A percentile compares a stretch with the other conserved stretches of the same genome.
Evolutionary conservation across 176 grass and related monocot species (phyloP).

Genomic region (Chloris gayana): DNA sequence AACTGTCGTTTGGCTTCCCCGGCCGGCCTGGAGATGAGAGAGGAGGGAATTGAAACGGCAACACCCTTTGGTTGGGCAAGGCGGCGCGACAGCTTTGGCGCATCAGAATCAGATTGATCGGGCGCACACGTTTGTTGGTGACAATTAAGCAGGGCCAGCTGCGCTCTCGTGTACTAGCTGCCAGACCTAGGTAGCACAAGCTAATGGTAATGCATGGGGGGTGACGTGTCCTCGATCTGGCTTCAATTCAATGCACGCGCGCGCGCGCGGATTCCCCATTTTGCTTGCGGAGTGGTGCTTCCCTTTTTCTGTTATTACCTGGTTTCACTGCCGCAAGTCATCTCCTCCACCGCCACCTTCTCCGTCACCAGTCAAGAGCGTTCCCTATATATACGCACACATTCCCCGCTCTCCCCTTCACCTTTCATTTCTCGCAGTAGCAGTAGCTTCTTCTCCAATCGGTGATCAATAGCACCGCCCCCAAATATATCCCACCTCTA

Average conservation of each 20-base stretch:
- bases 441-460: background rate
- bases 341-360: conserved; percentile 32
- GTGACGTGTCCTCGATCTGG: background rate
- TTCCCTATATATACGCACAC: conserved; percentile 39
- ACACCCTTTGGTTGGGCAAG: background rate
- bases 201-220: background rate
- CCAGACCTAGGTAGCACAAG: background rate
- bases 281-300: conserved; percentile 32
- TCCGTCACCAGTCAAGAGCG: background rate
- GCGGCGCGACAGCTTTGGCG: background rate
- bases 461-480: conserved; percentile 40
- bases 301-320: conserved; percentile 43
- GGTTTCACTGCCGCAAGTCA: conserved; percentile 50
- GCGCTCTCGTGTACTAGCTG: background rate
- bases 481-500: background rate
- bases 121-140: background rate
- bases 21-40: background rate
- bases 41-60: background rate
- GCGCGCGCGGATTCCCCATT: background rate
- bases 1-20: too few relatives aligned
- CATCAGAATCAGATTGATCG: background rate
- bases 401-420: conserved; percentile 4
- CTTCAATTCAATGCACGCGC: background rate
- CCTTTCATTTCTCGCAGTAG: background rate
- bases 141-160: background rate